A percentile compares a stretch with the other conserved stretches of the same genome.
These are phyloP conservation scores for Psidium friedrichsthalianum DNA, from an alignment of 345 rosid genomes.

Conservation along the genomic window DNA sequence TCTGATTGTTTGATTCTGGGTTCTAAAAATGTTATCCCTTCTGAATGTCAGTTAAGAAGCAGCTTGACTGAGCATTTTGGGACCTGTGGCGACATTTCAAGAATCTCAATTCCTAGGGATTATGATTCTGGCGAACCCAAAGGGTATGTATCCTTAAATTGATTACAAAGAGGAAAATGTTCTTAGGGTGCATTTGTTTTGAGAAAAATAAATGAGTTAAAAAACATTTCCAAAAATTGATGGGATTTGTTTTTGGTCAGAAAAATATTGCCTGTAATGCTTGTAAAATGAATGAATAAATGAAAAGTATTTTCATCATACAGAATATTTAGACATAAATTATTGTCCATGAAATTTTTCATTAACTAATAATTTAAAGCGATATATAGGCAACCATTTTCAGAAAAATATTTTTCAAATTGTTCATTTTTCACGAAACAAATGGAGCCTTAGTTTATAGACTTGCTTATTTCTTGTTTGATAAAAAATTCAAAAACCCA, in stretches of 20 bases:
- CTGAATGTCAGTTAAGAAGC: constrained; percentile 30
- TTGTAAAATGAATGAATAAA: too few species aligned
- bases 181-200: too few species aligned
- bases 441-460: background rate
- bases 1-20: constrained; percentile 3
- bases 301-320: too few species aligned
- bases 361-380: background rate
- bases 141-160: constrained; percentile 41
- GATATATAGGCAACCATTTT: background rate
- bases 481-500: background rate
- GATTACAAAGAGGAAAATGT: background rate
- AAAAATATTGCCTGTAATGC: too few species aligned
- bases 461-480: background rate
- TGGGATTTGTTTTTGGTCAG: too few species aligned
- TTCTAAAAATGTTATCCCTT: constrained; percentile 1
- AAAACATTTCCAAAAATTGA: too few species aligned
- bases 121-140: constrained; percentile 48
- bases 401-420: background rate
- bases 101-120: constrained; percentile 55
- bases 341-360: too few species aligned
- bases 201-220: too few species aligned
- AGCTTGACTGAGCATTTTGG: constrained; percentile 50
- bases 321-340: too few species aligned
- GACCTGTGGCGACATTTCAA: constrained; percentile 57
- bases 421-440: background rate